phyloP scores from a whole-genome alignment of 352 stramenopile genomes.

The Globisporangium viniferum region DNA sequence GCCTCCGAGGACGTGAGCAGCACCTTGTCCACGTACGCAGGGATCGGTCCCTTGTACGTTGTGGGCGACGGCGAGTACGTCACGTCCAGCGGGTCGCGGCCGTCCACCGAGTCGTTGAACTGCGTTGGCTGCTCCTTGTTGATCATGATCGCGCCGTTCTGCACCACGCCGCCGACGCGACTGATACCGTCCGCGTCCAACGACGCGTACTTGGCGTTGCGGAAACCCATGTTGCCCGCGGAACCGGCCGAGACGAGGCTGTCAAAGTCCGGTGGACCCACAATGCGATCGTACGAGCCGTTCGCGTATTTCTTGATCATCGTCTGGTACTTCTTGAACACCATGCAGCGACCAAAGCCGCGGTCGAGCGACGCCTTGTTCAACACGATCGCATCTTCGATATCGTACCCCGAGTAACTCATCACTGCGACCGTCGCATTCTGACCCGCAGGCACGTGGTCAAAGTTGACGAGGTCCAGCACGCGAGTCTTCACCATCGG shows the following conservation, averaged over 20 bases:
- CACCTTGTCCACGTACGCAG: constrained; percentile 98
- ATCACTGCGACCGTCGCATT: constrained; percentile 99
- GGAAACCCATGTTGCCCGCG: constrained; percentile 53
- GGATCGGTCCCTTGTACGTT: constrained; percentile 94
- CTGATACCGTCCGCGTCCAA: constrained; percentile 97
- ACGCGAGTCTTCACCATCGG: constrained; percentile 99
- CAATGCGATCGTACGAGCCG: constrained; percentile 94
- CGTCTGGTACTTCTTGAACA: constrained; percentile 97
- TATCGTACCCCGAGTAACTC: constrained; percentile 99
- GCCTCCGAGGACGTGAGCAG: constrained; percentile 97
- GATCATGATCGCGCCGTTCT: constrained; percentile 96
- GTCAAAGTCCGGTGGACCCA: constrained; percentile 88
- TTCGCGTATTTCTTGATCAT: constrained; percentile 98
- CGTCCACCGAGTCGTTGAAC: constrained; percentile 87
- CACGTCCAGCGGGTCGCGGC: constrained; percentile 68
- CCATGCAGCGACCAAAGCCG: constrained; percentile 98
- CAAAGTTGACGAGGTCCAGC: constrained; percentile 98
- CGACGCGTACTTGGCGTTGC: constrained; percentile 90
- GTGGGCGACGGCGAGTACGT: constrained; percentile 87
- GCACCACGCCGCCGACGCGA: constrained; percentile 81
- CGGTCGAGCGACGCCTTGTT: constrained; percentile 97
- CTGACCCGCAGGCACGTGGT: constrained; percentile 97
- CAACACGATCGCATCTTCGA: constrained; percentile 99
- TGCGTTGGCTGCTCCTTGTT: constrained; percentile 98
- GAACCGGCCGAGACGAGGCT: constrained; percentile 52